Base-by-base conservation (phyloP, 2,329 filamentous ascomycete species). In the Phoma herbarum region DNA sequence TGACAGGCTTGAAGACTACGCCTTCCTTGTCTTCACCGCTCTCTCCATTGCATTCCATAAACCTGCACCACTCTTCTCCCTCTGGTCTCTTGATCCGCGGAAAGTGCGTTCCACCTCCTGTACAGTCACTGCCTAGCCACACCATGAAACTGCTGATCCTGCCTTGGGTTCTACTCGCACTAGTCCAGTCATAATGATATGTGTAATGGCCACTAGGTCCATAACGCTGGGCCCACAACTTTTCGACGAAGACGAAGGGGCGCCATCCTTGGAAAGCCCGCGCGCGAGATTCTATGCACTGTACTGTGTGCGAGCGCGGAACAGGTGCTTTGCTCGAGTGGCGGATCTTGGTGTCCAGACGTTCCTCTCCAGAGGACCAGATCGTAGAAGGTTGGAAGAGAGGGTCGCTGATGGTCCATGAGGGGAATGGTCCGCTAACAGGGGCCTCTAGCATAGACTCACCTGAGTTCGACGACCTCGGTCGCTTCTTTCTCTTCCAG, bases 61-160 rank as follows among this genome's bases (percentile, higher is more conserved):
- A 87, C 51, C 79, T 73, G 72, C 85, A 87, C 86, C 86, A 88
- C 52, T 74, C 73, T 33, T 71, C 64, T 22, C 77, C 79, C 16
- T 56, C 54, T 31, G 83, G 82, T 73, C 70, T 79, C 35, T 67
- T 64, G 18, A 88, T 60, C 2, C 82, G 74, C 4, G 86, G 86
- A 55, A 88, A 88, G 64, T 87, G 82, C 22, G 86, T 88, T 3
- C 85, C 86, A 1, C 86, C 86, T 1, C 86, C 86, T 16, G 77
- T 78, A 61, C 84, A 85, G 45, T 83, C 76, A 4, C 70, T 70
- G 9, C 70, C 72, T 9, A 88, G 70, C 66, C 87, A 88, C 1
- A 88, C 86, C 85, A 88, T 88, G 66, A 88, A 88, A 2, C 81
- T 86, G 54, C 81, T 85, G 6, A 85, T 73, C 0, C 86, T 76